Evolutionary conservation across 805 yeast species (phyloP), one percentile per base, ranked within the genome.

Genomic region (Ogataea nonfermentans): DNA sequence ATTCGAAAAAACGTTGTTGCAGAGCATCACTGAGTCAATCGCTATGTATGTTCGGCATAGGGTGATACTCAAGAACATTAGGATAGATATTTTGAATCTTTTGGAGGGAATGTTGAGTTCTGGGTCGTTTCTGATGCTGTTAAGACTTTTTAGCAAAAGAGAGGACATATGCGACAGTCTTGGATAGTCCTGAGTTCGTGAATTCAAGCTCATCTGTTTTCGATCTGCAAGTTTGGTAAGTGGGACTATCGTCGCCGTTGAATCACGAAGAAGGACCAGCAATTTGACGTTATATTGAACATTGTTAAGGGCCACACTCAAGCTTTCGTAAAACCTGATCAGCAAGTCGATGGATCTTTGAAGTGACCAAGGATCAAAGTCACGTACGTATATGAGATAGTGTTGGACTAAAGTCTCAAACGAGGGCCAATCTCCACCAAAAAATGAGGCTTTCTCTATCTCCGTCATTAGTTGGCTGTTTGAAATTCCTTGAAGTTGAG

Each of bases 1-100:
- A 55, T 79, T 79, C 24, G 81, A 70, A 51, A 78, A 78, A 27
- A 79, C 77, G 49, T 79, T 78, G 24, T 78, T 70, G 57, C 85
- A 79, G 12, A 78, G 59, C 48, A 78, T 63, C 5, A 84, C 82
- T 22, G 73, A 76, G 22, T 67, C 72, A 15, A 79, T 69, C 27
- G 57, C 62, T 53, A 76, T 75, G 54, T 79, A 79, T 0, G 74
- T 61, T 45, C 61, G 64, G 55, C 82, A 78, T 30, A 79, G 53
- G 27, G 67, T 63, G 20, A 68, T 66, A 9, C 79, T 76, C 9
- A 78, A 56, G 42, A 67, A 70, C 28, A 79, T 51, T 16, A 79
- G 65, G 9, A 78, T 58, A 5, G 68, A 56, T 33, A 70, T 75
- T 44, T 76, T 76, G 32, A 48, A 51, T 26, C 44, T 47, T 8